Base-by-base conservation (phyloP, 176 grass and related monocot genomes). In the Secale cereale region DNA sequence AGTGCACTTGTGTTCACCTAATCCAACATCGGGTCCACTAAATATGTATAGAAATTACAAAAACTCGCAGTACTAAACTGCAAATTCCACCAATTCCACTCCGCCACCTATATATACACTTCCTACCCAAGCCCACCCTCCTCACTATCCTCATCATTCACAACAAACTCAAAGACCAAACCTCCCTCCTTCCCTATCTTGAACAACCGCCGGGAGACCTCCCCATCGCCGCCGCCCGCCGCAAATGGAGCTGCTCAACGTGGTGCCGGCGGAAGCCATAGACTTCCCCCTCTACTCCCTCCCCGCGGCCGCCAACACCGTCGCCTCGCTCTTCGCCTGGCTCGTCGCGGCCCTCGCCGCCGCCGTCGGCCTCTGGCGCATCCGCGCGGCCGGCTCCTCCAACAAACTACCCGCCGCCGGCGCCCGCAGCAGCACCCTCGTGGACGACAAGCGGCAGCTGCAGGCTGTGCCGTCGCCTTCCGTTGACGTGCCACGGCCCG, bases 211-310 rank as follows among this genome's bases (percentile, higher is more conserved):
- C 52, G 17, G 9, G 33, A 28, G 72, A 70, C 82, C 52, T 59
- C 25, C 5, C 63, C 54, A 11, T 39, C 46, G 7, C 50, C 61
- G 7, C 46, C 3, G 36, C 19, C 79, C 79, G 7, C 8, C 23
- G 56, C 73, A 8, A 79, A 95, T 95, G 93, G 87, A 92, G 80
- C 85, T 90, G 74, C 87, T 95, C 65, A 76, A 86, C 71, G 64
- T 90, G 76, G 89, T 84, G 59, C 90, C 85, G 62, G 59, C 86
- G 54, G 88, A 88, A 4, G 79, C 87, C 76, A 83, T 88, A 8
- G 88, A 65, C 8, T 48, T 90, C 46, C 88, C 74, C 65, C 40
- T 92, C 72, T 69, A 86, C 85, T 88, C 86, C 26, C 76, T 90
- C 71, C 88, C 83, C 7, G 80, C 87, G 14, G 60, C 78, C 3